phyloP scores from a whole-genome alignment of 495 filamentous ascomycete species.

The Penicillium arizonense region DNA sequence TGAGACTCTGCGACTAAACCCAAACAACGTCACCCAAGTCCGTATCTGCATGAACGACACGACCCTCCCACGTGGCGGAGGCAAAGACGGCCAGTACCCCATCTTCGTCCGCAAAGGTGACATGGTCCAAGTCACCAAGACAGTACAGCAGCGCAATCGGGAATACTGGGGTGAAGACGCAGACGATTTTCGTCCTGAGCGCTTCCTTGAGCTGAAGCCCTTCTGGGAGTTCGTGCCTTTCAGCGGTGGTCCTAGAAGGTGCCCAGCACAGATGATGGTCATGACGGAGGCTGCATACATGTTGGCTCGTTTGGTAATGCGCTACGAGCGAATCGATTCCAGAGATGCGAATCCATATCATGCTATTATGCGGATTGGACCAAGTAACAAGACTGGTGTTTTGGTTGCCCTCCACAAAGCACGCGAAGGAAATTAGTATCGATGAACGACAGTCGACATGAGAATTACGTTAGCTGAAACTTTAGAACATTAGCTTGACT shows the following conservation, averaged over 20 bases:
- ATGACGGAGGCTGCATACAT: not conserved
- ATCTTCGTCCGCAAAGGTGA: not conserved
- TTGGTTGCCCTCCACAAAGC: not conserved
- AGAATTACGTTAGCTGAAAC: not conserved
- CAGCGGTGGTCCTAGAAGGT: not conserved
- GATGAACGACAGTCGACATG: not conserved
- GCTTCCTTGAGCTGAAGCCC: not conserved
- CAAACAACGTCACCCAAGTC: not conserved
- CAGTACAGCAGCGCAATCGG: not conserved
- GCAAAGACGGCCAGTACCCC: not conserved
- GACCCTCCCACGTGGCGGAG: not conserved
- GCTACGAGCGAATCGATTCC: not conserved
- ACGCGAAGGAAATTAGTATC: not conserved
- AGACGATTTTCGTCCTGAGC: not conserved
- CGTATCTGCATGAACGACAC: not conserved
- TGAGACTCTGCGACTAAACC: not conserved
- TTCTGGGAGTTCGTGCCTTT: slow-evolving; percentile 1
- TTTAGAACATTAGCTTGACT: not conserved
- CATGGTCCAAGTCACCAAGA: not conserved
- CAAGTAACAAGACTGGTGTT: slow-evolving; percentile 1
- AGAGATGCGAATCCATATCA: slow-evolving; percentile 1
- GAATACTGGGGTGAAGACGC: not conserved
- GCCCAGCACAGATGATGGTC: slow-evolving; percentile 1
- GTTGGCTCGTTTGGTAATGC: not conserved
- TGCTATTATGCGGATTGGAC: slow-evolving; percentile 1